Percentiles rank a stretch among this genome's conserved stretches.
These are phyloP conservation scores for Acaromyces ingoldii DNA, from an alignment of 1,284 basidiomycete genomes.

Conservation along the genomic window DNA sequence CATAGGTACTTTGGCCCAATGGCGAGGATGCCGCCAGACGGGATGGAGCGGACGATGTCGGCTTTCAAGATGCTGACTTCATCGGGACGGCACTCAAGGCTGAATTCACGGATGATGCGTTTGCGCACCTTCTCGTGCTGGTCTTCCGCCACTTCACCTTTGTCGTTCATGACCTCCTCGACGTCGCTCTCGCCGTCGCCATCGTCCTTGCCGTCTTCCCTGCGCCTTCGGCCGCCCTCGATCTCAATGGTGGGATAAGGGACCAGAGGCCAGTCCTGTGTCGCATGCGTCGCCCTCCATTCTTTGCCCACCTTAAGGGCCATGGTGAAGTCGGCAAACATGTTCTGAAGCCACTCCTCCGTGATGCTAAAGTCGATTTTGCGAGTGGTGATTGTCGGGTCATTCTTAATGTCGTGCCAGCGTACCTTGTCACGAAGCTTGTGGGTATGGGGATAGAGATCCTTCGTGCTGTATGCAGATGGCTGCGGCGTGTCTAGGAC, in stretches of 20 bases:
- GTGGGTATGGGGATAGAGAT: too few species aligned
- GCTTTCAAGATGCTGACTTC: conserved; percentile 28
- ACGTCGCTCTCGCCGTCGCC: too few species aligned
- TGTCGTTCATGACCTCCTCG: not conserved
- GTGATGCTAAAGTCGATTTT: too few species aligned
- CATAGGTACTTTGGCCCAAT: conserved; percentile 36
- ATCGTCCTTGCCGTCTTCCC: too few species aligned
- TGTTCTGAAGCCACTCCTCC: too few species aligned
- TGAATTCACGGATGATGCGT: not conserved
- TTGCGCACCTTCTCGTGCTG: not conserved
- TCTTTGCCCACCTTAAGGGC: not conserved
- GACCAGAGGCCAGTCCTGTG: not conserved
- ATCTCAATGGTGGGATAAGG: not conserved
- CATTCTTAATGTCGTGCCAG: too few species aligned
- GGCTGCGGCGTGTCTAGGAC: too few species aligned
- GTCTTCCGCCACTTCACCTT: not conserved
- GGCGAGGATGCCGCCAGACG: conserved; percentile 34
- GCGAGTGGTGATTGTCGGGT: too few species aligned
- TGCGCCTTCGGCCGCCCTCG: not conserved
- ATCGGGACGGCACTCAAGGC: conserved; percentile 4
- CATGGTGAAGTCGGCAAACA: too few species aligned
- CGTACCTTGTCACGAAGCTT: too few species aligned
- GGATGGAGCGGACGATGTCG: conserved; percentile 33
- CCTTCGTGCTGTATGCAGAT: too few species aligned
- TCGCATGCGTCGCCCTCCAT: not conserved